Base-by-base conservation (phyloP, 2,329 filamentous ascomycete species). In the Nemania serpens region DNA sequence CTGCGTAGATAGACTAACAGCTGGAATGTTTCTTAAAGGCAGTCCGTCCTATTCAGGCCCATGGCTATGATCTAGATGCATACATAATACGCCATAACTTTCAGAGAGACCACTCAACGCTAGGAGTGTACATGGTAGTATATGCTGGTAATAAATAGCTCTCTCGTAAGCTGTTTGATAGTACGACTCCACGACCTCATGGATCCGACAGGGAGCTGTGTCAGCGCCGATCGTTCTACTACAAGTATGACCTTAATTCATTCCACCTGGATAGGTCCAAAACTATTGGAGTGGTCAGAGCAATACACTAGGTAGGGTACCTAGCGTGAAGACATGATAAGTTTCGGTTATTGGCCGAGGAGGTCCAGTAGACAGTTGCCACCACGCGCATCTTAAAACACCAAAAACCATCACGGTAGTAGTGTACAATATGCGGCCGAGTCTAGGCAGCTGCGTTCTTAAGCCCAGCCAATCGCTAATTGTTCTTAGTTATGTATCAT, bases 141-240 rank as follows among this genome's bases (percentile, higher is more conserved):
- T 29, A 29, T 29, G 25, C 25, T 29, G 25, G 18, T 29, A 17
- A 34, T 36, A 51, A 55, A 36, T 22, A 39, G 33, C 42, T 13
- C 22, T 43, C 37, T 47, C 25, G 33, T 55, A 33, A 56, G 58
- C 53, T 61, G 25, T 29, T 55, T 47, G 33, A 46, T 48, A 50
- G 41, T 25, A 33, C n/a, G 34, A 43, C 34, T 56, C 17, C 39
- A 17, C 18, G 37, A 47, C 25, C 34, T 29, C 25, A 47, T 47
- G 52, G 46, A 39, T 39, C 20, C 29, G 15, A 25, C 22, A 51
- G 37, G 45, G 43, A 20, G n/a, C 13, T n/a, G 20, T 29, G 43
- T 12, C 12, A 17, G 3, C 20, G 55, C 39, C 48, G 55, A 52
- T 58, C 48, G 20, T 58, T 47, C 25, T 20, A 41, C 20, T 7